phyloP scores from a whole-genome alignment of 2,329 filamentous ascomycete species.

The Botrytis fabae region DNA sequence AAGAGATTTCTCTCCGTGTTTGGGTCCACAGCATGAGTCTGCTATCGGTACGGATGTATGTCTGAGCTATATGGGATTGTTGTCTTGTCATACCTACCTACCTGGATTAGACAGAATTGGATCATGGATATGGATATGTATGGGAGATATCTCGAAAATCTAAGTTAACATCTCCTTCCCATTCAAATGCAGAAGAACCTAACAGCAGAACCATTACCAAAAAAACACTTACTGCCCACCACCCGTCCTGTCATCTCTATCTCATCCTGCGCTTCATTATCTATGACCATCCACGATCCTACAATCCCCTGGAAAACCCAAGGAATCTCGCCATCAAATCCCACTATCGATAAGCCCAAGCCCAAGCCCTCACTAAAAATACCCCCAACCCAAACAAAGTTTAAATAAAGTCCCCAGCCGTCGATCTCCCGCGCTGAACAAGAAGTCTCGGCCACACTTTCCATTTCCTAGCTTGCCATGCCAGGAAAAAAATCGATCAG shows the following conservation, averaged over 20 bases:
- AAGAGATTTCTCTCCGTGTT: not conserved
- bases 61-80: not conserved
- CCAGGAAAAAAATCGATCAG: not conserved
- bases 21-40: not conserved
- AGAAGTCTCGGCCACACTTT: not conserved
- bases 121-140: too few relatives aligned
- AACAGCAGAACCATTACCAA: not conserved
- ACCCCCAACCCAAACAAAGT: not conserved
- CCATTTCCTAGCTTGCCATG: not conserved
- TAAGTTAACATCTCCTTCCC: too few relatives aligned
- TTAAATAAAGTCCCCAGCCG: not conserved
- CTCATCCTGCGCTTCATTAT: not conserved
- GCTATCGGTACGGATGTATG: not conserved
- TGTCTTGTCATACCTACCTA: not conserved
- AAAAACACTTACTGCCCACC: too few relatives aligned
- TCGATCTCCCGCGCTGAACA: slow-evolving; percentile 12
- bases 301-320: not conserved
- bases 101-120: not conserved
- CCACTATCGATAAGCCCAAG: not conserved
- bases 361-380: not conserved
- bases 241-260: not conserved
- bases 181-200: too few relatives aligned
- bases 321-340: not conserved
- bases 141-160: too few relatives aligned
- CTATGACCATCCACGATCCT: not conserved